phyloP scores from a whole-genome alignment of 441 rosid species.

The Euphorbia celastroides region DNA sequence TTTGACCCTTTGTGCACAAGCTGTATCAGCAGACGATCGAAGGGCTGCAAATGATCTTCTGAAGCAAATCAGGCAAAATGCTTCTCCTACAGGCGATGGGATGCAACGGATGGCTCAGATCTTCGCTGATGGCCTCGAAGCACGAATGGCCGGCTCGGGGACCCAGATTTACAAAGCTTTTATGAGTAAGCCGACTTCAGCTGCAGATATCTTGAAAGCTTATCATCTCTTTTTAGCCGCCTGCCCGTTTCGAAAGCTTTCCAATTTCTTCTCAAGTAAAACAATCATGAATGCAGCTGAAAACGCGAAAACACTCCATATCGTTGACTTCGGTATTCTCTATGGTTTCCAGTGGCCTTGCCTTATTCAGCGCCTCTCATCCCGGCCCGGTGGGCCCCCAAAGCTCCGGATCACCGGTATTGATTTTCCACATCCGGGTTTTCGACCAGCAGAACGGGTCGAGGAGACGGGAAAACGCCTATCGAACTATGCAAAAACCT shows the following conservation, averaged over 20 bases:
- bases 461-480: constrained; percentile 49
- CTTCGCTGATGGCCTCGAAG: constrained; percentile 77
- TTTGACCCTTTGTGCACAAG: constrained; percentile 51
- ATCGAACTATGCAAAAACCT: constrained; percentile 48
- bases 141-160: constrained; percentile 73
- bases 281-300: constrained; percentile 24
- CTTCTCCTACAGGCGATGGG: constrained; percentile 73
- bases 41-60: constrained; percentile 51
- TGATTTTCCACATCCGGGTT: constrained; percentile 54
- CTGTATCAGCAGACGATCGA: constrained; percentile 47
- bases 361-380: constrained; percentile 43
- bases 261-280: constrained; percentile 38
- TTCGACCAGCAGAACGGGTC: constrained; percentile 60
- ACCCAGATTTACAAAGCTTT: constrained; percentile 47
- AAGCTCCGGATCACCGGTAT: constrained; percentile 63
- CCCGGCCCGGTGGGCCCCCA: constrained; percentile 48
- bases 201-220: constrained; percentile 67
- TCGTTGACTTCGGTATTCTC: constrained; percentile 71
- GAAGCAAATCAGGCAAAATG: constrained; percentile 62
- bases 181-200: constrained; percentile 42
- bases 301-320: constrained; percentile 40
- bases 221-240: constrained; percentile 38
- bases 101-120: constrained; percentile 76
- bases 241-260: constrained; percentile 38
- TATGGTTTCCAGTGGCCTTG: constrained; percentile 68